Base-by-base conservation (phyloP, 768 basidiomycete species). In the Cystobasidium ongulense region DNA sequence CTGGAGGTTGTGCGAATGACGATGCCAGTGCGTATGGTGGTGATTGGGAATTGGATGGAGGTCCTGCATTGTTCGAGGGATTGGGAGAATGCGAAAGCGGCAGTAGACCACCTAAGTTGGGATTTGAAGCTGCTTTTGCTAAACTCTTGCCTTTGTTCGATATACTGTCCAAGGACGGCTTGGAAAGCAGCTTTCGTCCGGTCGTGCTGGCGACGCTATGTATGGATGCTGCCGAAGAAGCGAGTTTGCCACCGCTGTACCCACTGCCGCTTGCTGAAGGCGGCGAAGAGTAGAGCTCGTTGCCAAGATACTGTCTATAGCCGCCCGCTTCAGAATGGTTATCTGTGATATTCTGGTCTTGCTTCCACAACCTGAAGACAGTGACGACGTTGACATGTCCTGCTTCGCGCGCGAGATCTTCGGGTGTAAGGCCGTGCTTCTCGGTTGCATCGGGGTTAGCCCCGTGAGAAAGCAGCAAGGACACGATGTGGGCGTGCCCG, bases 381-480 rank as follows among this genome's bases (percentile, higher is more conserved):
- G 75, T 38, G 18, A 54, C 23, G 17, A 63, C 62, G 46, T 54
- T 35, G 7, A 63, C 39, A 75, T 79, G 71, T 75, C 63, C 25
- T 78, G 36, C 68, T 75, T 59, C 64, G 67, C 15, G 39, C 1
- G 73, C 73, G 39, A 74, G 63, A 41, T 74, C 73, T 53, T 74
- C 73, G 25, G 95, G 90, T 0, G 90, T 94, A 75, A 91, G 83
- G 3, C 92, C 92, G 82, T 92, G 89, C 80, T 98, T 99, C 83
- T 99, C 95, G 4, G 88, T 80, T 53, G 88, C 86, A 80, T 89
- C 85, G 25, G 92, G 87, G 73, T 87, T 85, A 8, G 95, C 96
- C 61, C 93, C 93, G 75, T 87, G 88, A 21, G 88, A 86, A 43
- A 99, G 87, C 52, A 99, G 87, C 39, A 89, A 86, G 74, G 84